Evolutionary conservation across 2,329 filamentous ascomycete species (phyloP), one percentile per base, ranked within the genome.

Genomic region (Arthroderma uncinatum): DNA sequence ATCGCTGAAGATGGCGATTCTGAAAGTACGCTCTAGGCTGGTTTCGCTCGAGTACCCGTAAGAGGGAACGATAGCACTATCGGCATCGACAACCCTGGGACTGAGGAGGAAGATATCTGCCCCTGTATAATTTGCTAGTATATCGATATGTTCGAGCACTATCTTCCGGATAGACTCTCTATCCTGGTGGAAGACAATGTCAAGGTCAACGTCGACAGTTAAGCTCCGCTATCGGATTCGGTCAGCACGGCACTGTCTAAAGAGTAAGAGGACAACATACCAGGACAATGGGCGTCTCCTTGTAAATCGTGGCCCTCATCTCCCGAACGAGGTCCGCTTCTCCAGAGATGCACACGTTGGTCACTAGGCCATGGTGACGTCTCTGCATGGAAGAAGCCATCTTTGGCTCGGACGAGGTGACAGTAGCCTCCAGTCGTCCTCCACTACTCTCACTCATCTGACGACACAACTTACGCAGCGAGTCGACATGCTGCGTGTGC

Each of bases 21-120:
- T 85, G 77, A 94, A 90, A 64, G 92, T 84, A 71, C 93, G 88
- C 71, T 96, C 91, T 65, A 85, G 77, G 65, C 89, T 86, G 64
- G 87, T 87, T 66, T 93, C 85, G 66, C 93, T 85, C 37, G 83
- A 83, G 66, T 89, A 87, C 30, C 82, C 82, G 68, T 84, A 83
- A 62, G 87, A 89, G 48, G 87, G 87, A 61, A 87, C 78, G 40
- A 84, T 80, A 57, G 86, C 83, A 47, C 86, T 84, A 64, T 94
- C 84, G 10, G 88, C 86, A 67, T 85, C 82, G 28, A 86, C 84
- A 62, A 91, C 80, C 72, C 94, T 95, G 2, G 93, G 91, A 58
- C 90, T 91, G 54, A 98, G 82, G 53, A 98, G 78, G 73, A 98
- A 98, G 64, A 98, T 94, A 72, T 98, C 93, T 56, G 95, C 92